Base-by-base conservation (phyloP, 2,329 filamentous ascomycete species). In the Microsporum canis region DNA sequence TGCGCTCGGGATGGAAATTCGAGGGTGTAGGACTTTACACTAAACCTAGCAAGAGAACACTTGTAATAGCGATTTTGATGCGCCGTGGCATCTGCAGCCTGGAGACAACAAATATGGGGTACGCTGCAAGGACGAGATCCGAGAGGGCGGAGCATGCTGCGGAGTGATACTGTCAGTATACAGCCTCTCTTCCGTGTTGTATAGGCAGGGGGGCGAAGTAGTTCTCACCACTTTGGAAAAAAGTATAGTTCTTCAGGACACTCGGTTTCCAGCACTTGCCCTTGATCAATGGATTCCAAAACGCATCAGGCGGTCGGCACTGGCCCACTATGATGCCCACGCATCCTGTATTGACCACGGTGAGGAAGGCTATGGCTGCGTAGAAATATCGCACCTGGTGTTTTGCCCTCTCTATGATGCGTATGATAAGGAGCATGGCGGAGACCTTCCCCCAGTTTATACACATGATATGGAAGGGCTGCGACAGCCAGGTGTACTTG, bases 381-480 rank as follows among this genome's bases (percentile, higher is more conserved):
- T 59, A 62, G 41, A 62, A 61, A 47, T 47, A 31, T n/a, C 34
- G 49, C 38, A 23, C 61, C 29, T 59, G 58, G 5, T 41, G 43
- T 34, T 61, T 62, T 33, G 58, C 61, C 29, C 41, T 57, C 29
- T 59, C 56, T 36, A 64, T 47, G 14, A 63, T 57, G 27, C 63
- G 63, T 34, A 64, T 51, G 23, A 64, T 49, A 31, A 64, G 62
- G 17, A 64, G 29, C 12, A 47, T 61, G 53, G 62, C 45, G 14
- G 63, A 64, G 17, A 64, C 43, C 33, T 64, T 64, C n/a, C 63
- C 61, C 61, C 58, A 62, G 47, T 62, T 64, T 38, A 59, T 64
- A 23, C 58, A 61, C 59, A 62, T 61, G 12, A 64, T 59, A 47
- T 62, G 59, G 17, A 61, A 61, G 2, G 61, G 58, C 31, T 59